These are phyloP conservation scores for Phytophthora hybrid DNA, from an alignment of 352 stramenopile species.

Conservation along the genomic window DNA sequence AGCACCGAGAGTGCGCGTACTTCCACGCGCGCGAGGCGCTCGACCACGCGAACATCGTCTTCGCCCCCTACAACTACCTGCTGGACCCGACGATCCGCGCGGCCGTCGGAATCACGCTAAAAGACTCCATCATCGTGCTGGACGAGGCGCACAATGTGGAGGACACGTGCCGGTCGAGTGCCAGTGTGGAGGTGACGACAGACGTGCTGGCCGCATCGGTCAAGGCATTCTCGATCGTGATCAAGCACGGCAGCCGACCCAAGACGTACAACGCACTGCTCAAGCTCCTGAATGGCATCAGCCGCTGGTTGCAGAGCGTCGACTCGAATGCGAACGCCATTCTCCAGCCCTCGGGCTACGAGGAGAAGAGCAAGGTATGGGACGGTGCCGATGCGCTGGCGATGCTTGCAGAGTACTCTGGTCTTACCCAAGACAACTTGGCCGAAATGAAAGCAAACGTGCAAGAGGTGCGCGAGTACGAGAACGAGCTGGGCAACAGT, in stretches of 20 bases:
- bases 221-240: constrained; percentile 70
- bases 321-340: constrained; percentile 50
- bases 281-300: constrained; percentile 72
- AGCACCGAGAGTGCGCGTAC: constrained; percentile 84
- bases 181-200: constrained; percentile 76
- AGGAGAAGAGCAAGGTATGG: constrained; percentile 83
- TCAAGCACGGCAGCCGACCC: constrained; percentile 69
- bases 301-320: constrained; percentile 66
- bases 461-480: constrained; percentile 57
- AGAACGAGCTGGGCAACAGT: constrained; percentile 59
- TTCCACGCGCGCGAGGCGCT: constrained; percentile 68
- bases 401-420: constrained; percentile 75
- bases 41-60: constrained; percentile 77
- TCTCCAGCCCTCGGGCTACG: constrained; percentile 64
- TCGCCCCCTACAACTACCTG: constrained; percentile 92
- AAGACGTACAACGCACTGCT: constrained; percentile 61
- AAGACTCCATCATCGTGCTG: constrained; percentile 82
- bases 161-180: constrained; percentile 82
- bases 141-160: constrained; percentile 92
- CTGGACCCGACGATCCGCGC: constrained; percentile 80
- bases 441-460: constrained; percentile 50
- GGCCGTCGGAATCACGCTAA: constrained; percentile 73
- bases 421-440: constrained; percentile 61
- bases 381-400: constrained; percentile 65
- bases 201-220: constrained; percentile 61